Evolutionary conservation across 345 rosid genomes (phyloP), one percentile per base, ranked within the genome.

Genomic region (Acer negundo): DNA sequence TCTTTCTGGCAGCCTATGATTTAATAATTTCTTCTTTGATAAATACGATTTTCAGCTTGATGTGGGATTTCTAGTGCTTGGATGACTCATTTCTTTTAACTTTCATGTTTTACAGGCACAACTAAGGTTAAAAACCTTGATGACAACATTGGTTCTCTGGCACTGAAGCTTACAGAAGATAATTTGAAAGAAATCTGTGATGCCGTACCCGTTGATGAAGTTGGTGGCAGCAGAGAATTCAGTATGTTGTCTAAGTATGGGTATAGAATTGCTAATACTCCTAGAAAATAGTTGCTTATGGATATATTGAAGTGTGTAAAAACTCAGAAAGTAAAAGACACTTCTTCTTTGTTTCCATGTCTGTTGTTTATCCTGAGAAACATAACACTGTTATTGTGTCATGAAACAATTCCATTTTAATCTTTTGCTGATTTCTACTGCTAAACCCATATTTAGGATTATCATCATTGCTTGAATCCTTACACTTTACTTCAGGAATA

Each of bases 91-190:
- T 35, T 1, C 31, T 6, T 49, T 3, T 11, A n/a, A 61, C 42
- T n/a, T 44, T 23, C 46, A 46, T 67, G n/a, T 42, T 73, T 38
- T 67, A 3, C 82, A 87, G 91, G 90, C 66, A 85, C 91, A 72
- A 87, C 85, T 9, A 89, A 89, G 56, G 46, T 79, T 4, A 79
- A 80, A 80, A 86, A 86, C 67, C 85, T 89, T 6, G 80, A 77
- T 11, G 82, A 75, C 75, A 89, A 89, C 76, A 82, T 87, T 55
- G 78, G 84, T 16, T 83, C 93, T 5, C 26, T 86, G 77, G 73
- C 35, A 0, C 6, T 87, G 77, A 77, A 77, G 80, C 89, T 86
- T 9, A 79, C 67, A 65, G 2, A 73, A 63, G 84, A 86, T 35
- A 76, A 81, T 20, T 47, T 81, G 75, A 74, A 81, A 82, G 91